These are phyloP conservation scores for Candida suzukii DNA, from an alignment of 805 yeast species.

Conservation along the genomic window DNA sequence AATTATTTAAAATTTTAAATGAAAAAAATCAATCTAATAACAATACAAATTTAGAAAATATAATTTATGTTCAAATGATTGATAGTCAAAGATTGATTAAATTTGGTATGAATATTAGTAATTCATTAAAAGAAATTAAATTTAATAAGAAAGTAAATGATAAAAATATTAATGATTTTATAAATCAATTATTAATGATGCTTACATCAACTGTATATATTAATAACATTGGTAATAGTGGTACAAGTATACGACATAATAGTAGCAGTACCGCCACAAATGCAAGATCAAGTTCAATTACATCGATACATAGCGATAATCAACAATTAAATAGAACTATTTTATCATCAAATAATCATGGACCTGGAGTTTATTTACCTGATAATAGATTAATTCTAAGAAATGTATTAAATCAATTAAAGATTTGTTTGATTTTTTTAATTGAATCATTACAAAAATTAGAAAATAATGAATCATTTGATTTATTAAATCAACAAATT, in stretches of 20 bases:
- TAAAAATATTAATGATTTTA: background rate
- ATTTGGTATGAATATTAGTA: background rate
- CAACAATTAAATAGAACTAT: background rate
- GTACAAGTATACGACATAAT: too few relatives aligned
- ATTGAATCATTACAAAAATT: background rate
- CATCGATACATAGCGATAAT: too few relatives aligned
- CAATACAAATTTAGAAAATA: background rate
- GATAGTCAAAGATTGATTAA: constrained; percentile 1
- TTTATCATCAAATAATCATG: background rate
- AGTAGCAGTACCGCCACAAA: too few relatives aligned
- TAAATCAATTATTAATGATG: background rate
- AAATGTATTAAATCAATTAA: constrained; percentile 2
- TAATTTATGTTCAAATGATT: constrained; percentile 1
- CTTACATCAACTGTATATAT: background rate
- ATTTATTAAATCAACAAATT: background rate
- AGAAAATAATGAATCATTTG: background rate
- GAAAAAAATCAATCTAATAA: background rate
- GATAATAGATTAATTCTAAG: constrained; percentile 3
- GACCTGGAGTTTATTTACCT: background rate
- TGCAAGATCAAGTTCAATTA: background rate
- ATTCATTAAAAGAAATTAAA: background rate
- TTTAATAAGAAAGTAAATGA: background rate
- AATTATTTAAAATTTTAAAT: background rate
- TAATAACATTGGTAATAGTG: background rate
- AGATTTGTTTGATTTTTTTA: background rate